Percentiles rank a stretch among this genome's conserved stretches.
Conservation (phyloP, 352 stramenopile genomes). For the Globisporangium megalacanthum region DNA sequence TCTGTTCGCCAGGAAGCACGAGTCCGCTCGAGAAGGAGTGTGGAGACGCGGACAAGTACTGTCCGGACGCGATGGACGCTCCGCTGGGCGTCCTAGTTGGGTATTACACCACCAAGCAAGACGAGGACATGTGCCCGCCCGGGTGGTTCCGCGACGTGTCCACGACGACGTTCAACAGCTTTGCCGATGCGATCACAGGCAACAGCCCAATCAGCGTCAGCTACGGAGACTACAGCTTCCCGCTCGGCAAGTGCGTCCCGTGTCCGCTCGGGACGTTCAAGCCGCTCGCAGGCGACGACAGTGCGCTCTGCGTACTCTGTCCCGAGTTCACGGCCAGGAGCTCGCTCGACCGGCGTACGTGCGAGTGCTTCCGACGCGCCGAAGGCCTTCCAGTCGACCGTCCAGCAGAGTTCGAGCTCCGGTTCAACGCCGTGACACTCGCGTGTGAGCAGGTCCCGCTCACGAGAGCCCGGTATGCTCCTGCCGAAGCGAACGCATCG, state of each 20-base stretch:
- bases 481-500: slow-evolving; percentile 18
- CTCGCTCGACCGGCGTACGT: slow-evolving; percentile 43
- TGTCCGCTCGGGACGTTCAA: slow-evolving; percentile 81
- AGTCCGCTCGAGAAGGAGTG: slow-evolving; percentile 39
- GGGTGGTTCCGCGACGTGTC: slow-evolving; percentile 26
- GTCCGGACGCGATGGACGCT: slow-evolving; percentile 24
- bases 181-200: slow-evolving; percentile 37
- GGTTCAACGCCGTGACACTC: slow-evolving; percentile 25
- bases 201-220: slow-evolving; percentile 42
- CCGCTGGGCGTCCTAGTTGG: slow-evolving; percentile 22
- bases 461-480: not conserved
- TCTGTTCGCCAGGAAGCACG: slow-evolving; percentile 47
- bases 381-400: slow-evolving; percentile 34
- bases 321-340: slow-evolving; percentile 37
- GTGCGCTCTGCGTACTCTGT: slow-evolving; percentile 42
- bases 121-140: slow-evolving; percentile 26
- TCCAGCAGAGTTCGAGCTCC: slow-evolving; percentile 17
- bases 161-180: slow-evolving; percentile 21
- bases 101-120: slow-evolving; percentile 46
- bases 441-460: slow-evolving; percentile 26
- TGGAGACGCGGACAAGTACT: slow-evolving; percentile 41
- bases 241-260: slow-evolving; percentile 43
- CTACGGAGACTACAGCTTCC: slow-evolving; percentile 52
- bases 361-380: slow-evolving; percentile 52
- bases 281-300: slow-evolving; percentile 29